Conservation (phyloP, 2,329 filamentous ascomycete species). For the Sclerotinia trifoliorum region DNA sequence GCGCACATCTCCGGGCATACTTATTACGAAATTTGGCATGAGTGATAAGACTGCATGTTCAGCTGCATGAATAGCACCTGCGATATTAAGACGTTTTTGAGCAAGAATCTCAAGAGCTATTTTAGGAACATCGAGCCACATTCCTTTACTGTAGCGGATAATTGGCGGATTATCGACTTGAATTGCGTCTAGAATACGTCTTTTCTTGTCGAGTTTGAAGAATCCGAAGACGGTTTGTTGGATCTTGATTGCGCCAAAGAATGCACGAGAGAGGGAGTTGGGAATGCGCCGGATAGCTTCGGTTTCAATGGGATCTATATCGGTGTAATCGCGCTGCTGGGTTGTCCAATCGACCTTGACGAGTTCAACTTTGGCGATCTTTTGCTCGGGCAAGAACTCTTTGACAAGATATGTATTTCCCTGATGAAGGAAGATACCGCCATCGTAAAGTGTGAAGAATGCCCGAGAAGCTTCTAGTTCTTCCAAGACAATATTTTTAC, state of each 20-base stretch:
- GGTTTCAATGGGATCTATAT: conserved; percentile 90
- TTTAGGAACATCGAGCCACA: conserved; percentile 93
- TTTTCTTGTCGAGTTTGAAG: conserved; percentile 90
- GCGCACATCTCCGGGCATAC: conserved; percentile 83
- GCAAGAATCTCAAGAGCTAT: conserved; percentile 75
- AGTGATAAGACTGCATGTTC: conserved; percentile 87
- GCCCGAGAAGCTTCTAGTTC: conserved; percentile 95
- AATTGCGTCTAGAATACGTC: conserved; percentile 85
- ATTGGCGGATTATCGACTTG: conserved; percentile 93
- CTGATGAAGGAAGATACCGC: conserved; percentile 94
- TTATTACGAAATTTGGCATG: conserved; percentile 88
- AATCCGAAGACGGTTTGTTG: conserved; percentile 90
- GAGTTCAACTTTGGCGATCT: conserved; percentile 81
- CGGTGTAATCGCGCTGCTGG: conserved; percentile 86
- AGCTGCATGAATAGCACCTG: conserved; percentile 88
- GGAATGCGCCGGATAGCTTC: conserved; percentile 76
- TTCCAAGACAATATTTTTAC: conserved; percentile 81
- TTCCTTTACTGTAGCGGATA: conserved; percentile 77
- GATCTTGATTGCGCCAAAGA: conserved; percentile 83
- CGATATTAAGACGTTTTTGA: conserved; percentile 70
- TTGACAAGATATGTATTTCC: conserved; percentile 90
- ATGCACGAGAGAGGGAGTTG: conserved; percentile 66
- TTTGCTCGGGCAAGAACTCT: conserved; percentile 77
- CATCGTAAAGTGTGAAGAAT: conserved; percentile 94
- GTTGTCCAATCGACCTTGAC: conserved; percentile 96